A percentile compares a stretch with the other conserved stretches of the same genome.
Conservation (phyloP, 1,284 basidiomycete species). For the Leccinum pachyderme region DNA sequence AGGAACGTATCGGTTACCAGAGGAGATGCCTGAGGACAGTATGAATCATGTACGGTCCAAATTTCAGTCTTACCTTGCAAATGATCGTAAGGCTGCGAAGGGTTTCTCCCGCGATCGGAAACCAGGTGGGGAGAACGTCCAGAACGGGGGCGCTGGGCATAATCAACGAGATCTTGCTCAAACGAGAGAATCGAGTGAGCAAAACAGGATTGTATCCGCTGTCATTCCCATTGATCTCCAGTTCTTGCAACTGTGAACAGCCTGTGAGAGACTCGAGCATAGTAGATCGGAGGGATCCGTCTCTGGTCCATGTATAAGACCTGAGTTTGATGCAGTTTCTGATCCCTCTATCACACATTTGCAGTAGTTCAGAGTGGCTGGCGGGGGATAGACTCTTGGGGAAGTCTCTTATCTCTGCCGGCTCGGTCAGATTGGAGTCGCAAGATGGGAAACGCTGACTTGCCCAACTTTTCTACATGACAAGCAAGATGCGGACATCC, state of each 20-base stretch:
- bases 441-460: conserved; percentile 15
- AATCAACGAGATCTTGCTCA: conserved; percentile 58
- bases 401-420: conserved; percentile 62
- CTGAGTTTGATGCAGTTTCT: conserved; percentile 58
- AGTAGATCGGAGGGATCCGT: conserved; percentile 60
- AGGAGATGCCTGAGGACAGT: conserved; percentile 45
- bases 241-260: conserved; percentile 44
- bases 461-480: conserved; percentile 55
- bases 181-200: conserved; percentile 46
- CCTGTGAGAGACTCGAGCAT: conserved; percentile 50
- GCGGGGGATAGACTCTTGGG: conserved; percentile 45
- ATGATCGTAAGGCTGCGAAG: conserved; percentile 59
- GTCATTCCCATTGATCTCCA: conserved; percentile 70
- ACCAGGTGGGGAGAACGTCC: conserved; percentile 49
- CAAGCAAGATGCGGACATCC: conserved; percentile 48
- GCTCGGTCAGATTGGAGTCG: not conserved
- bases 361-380: conserved; percentile 35
- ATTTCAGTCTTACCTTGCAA: conserved; percentile 51
- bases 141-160: conserved; percentile 65
- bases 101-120: conserved; percentile 40
- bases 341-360: conserved; percentile 48
- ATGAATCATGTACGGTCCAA: not conserved
- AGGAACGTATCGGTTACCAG: conserved; percentile 57
- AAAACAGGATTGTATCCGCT: conserved; percentile 46
- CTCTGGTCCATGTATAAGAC: conserved; percentile 71